Base-by-base conservation (phyloP, 345 rosid species). In the Carallia brachiata region DNA sequence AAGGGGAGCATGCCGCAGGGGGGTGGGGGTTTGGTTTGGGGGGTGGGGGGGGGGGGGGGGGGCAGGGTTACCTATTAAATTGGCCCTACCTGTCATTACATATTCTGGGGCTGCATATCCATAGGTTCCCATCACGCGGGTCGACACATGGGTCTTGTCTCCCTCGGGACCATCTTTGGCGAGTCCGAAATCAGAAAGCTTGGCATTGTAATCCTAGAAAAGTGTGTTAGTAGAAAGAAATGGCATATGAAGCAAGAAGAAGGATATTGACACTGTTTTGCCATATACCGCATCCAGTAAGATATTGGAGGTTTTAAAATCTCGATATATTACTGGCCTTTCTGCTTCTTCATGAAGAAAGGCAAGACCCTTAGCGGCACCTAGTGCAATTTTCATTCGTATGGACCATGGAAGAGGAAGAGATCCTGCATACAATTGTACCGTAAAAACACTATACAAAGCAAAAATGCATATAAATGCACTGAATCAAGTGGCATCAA, bases 101-200 rank as follows among this genome's bases (percentile, higher is more conserved):
- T 94, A 94, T 80, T 94, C 97, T 0, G 98, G 98, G 50, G 98
- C 98, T 44, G 98, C 98, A 64, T 94, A 94, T 31, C 98, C 98
- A 72, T 94, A 90, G 12, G 99, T 94, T 57, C 97, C 99, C 97
- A 94, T 94, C 56, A 94, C 97, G 19, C 97, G 89, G 61, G 99
- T 94, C 34, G 99, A 94, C 39, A 94, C 99, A 79, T 94, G 99
- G 23, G 99, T 94, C 80, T 94, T 90, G 60, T 91, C 98, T 68
- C 94, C 99, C 76, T 94, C 97, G 27, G 99, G 99, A 77, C 92
- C 99, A 76, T 94, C 97, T 81, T 94, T 94, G 17, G 99, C 99
- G 72, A 94, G 97, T 79, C 99, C 99, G 66, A 94, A 94, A 73
- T 94, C 99, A 5, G 97, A 94, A 53, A 92, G 92, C 83, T 94